Conservation (phyloP, 805 yeast genomes). For the Metschnikowia noctiluminum region DNA sequence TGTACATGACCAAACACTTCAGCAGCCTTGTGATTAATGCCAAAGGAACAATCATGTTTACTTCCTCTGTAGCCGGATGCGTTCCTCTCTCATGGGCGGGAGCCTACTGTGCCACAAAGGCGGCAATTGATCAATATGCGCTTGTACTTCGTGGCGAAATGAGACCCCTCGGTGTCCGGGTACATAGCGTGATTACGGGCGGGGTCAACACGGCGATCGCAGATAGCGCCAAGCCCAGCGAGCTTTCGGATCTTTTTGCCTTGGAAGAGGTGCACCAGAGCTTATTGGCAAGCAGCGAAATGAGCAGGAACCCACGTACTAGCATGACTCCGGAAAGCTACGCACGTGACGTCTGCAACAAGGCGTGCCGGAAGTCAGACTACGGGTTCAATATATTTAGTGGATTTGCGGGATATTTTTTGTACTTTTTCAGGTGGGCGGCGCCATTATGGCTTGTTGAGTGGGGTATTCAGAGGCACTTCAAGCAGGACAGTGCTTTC, state of each 20-base stretch:
- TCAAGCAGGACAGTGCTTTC: slow-evolving; percentile 14
- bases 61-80: slow-evolving; percentile 32
- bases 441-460: slow-evolving; percentile 14
- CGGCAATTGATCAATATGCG: slow-evolving; percentile 39
- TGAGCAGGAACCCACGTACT: slow-evolving; percentile 15
- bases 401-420: slow-evolving; percentile 9
- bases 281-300: slow-evolving; percentile 5
- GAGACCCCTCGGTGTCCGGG: slow-evolving; percentile 36
- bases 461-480: slow-evolving; percentile 10
- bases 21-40: slow-evolving; percentile 27
- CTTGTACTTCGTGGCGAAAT: slow-evolving; percentile 32
- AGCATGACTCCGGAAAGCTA: slow-evolving; percentile 7
- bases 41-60: slow-evolving; percentile 36
- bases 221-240: slow-evolving; percentile 13
- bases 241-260: slow-evolving; percentile 7
- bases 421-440: slow-evolving; percentile 14
- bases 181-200: slow-evolving; percentile 39
- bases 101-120: slow-evolving; percentile 36
- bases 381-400: slow-evolving; percentile 18
- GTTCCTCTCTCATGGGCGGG: slow-evolving; percentile 33
- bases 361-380: slow-evolving; percentile 7
- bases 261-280: slow-evolving; percentile 10
- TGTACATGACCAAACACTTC: slow-evolving; percentile 33
- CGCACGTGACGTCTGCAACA: slow-evolving; percentile 13
- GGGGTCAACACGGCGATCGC: slow-evolving; percentile 35